A percentile compares a stretch with the other conserved stretches of the same genome.
Conservation (phyloP, 768 basidiomycete genomes). For the Gloeophyllum trabeum region DNA sequence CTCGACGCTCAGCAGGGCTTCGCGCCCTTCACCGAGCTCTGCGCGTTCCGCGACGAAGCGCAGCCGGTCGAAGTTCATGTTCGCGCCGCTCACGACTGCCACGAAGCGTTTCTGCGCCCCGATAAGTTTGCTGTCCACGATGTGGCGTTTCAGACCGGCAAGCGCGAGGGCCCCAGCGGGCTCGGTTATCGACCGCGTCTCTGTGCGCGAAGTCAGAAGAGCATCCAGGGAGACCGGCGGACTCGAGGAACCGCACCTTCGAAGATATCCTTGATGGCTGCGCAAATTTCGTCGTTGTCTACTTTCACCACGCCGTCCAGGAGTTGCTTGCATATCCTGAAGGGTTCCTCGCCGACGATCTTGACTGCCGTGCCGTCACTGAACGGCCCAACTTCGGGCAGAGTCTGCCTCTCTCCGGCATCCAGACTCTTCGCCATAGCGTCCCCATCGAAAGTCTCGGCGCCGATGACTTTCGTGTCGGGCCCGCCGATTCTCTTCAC, state of each 20-base stretch:
- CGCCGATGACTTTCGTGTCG: slow-evolving; percentile 70
- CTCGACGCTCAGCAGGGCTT: slow-evolving; percentile 88
- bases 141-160: slow-evolving; percentile 85
- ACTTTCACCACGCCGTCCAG: slow-evolving; percentile 78
- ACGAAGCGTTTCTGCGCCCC: slow-evolving; percentile 85
- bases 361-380: slow-evolving; percentile 97
- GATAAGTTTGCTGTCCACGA: slow-evolving; percentile 68
- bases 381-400: slow-evolving; percentile 91
- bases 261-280: slow-evolving; percentile 97
- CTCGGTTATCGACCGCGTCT: slow-evolving; percentile 93
- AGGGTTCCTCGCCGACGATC: slow-evolving; percentile 90
- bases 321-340: slow-evolving; percentile 80
- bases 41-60: slow-evolving; percentile 99
- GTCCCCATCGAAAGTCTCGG: slow-evolving; percentile 93
- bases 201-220: slow-evolving; percentile 24
- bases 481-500: slow-evolving; percentile 89
- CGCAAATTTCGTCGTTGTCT: slow-evolving; percentile 94
- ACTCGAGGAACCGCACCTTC: slow-evolving; percentile 49
- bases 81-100: slow-evolving; percentile 88
- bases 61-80: slow-evolving; percentile 97
- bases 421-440: slow-evolving; percentile 82
- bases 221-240: slow-evolving; percentile 3
- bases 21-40: slow-evolving; percentile 90
- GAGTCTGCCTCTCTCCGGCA: slow-evolving; percentile 70
- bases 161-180: slow-evolving; percentile 91